Evolutionary conservation across 345 rosid species (phyloP).

Genomic region (Populus davidiana): DNA sequence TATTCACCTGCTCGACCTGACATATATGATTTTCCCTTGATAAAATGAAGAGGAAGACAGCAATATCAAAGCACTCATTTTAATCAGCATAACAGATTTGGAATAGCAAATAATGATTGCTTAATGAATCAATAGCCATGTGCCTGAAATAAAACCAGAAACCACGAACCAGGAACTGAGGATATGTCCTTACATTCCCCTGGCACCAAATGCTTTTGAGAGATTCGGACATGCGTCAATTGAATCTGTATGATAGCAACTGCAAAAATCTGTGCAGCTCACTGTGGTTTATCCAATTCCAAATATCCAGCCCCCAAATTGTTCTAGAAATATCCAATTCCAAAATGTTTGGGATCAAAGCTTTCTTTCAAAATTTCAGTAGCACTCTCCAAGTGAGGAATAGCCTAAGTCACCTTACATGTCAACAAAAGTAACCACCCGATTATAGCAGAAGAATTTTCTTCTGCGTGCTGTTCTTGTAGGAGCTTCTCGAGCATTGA

Average conservation of each 20-base stretch:
- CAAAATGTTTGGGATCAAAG: conserved; percentile 90
- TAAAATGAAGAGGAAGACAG: conserved; percentile 1
- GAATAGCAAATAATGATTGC: conserved; percentile 10
- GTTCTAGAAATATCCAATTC: conserved; percentile 85
- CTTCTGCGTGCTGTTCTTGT: conserved; percentile 84
- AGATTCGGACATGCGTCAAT: conserved; percentile 94
- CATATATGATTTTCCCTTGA: neutral
- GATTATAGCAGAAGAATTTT: conserved; percentile 83
- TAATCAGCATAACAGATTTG: neutral
- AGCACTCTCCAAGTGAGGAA: conserved; percentile 85
- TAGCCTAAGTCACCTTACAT: conserved; percentile 73
- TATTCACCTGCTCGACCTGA: neutral
- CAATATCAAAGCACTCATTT: neutral
- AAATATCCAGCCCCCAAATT: conserved; percentile 93
- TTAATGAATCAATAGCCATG: neutral
- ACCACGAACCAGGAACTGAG: neutral
- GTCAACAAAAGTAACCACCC: conserved; percentile 88
- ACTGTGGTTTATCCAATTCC: conserved; percentile 85
- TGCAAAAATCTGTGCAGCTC: conserved; percentile 94
- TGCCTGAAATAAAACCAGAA: conserved; percentile 6
- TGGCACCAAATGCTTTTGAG: conserved; percentile 72
- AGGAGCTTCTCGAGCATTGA: conserved; percentile 77
- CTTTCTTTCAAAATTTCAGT: conserved; percentile 83
- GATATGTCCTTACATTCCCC: conserved; percentile 64
- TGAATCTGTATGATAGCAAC: conserved; percentile 83